Conservation (phyloP, 1,139 yeast species). For the Lodderomyces theae region DNA sequence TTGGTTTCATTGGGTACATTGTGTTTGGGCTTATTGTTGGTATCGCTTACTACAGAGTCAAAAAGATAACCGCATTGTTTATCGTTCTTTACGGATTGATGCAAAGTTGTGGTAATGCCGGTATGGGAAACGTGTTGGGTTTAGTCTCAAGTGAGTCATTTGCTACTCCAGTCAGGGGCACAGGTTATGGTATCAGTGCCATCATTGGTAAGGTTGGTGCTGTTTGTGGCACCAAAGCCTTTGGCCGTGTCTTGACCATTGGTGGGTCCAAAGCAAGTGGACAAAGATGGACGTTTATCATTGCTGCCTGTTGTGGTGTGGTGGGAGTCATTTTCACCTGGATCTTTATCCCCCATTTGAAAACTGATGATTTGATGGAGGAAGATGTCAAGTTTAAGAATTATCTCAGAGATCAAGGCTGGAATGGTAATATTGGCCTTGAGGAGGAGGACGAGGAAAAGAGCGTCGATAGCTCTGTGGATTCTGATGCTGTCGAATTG, state of each 20-base stretch:
- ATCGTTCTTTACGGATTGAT: slow-evolving; percentile 48
- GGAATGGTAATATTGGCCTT: slow-evolving; percentile 60
- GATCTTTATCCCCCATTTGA: slow-evolving; percentile 64
- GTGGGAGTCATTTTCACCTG: slow-evolving; percentile 60
- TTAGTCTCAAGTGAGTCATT: slow-evolving; percentile 64
- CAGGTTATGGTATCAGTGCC: slow-evolving; percentile 50
- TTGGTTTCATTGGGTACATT: slow-evolving; percentile 47
- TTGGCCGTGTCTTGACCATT: slow-evolving; percentile 33
- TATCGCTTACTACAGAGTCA: slow-evolving; percentile 39
- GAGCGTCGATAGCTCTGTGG: slow-evolving; percentile 13
- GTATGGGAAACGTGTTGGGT: slow-evolving; percentile 78
- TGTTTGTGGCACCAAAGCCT: slow-evolving; percentile 45
- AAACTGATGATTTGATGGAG: slow-evolving; percentile 62
- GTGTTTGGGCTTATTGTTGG: slow-evolving; percentile 50
- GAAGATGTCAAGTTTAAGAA: slow-evolving; percentile 64
- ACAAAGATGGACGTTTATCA: slow-evolving; percentile 44
- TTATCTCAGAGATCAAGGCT: slow-evolving; percentile 62
- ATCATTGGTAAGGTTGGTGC: slow-evolving; percentile 53
- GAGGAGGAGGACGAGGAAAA: slow-evolving; percentile 23
- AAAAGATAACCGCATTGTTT: slow-evolving; percentile 40
- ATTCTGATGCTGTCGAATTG: slow-evolving; percentile 3
- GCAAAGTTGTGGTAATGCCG: slow-evolving; percentile 57
- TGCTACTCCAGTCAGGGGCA: slow-evolving; percentile 76
- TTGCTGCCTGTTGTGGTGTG: slow-evolving; percentile 71
- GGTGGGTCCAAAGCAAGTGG: slow-evolving; percentile 25